These are phyloP conservation scores for Hymenoscyphus scutula DNA, from an alignment of 2,329 filamentous ascomycete species.

Conservation along the genomic window DNA sequence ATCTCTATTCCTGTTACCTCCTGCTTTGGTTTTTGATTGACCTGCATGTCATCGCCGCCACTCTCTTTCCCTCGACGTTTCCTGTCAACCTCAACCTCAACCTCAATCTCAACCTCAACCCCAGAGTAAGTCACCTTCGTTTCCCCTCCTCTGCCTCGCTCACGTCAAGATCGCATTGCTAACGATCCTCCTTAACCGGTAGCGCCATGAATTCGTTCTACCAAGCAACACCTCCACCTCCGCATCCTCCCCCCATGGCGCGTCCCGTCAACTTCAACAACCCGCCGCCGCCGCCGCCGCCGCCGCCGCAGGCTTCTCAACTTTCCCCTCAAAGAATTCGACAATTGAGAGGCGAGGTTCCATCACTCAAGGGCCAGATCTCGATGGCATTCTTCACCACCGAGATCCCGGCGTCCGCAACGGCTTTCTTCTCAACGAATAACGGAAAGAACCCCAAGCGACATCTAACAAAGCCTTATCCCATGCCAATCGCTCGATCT, in stretches of 20 bases:
- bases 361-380: too few relatives aligned
- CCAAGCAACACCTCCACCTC: not conserved
- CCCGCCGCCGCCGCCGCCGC: too few relatives aligned
- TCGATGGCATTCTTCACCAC: slow-evolving; percentile 14
- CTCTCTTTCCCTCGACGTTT: not conserved
- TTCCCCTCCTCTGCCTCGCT: not conserved
- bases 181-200: not conserved
- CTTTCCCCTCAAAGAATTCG: too few relatives aligned
- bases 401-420: slow-evolving; percentile 10
- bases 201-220: not conserved
- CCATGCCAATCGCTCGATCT: slow-evolving; percentile 17
- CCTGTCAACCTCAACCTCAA: too few relatives aligned
- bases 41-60: not conserved
- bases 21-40: not conserved
- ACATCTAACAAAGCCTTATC: slow-evolving; percentile 9
- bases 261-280: not conserved
- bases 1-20: not conserved
- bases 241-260: not conserved
- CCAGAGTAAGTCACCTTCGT: not conserved
- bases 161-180: not conserved
- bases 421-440: slow-evolving; percentile 27
- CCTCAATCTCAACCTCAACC: too few relatives aligned
- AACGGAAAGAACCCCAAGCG: slow-evolving; percentile 17
- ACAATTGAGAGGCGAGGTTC: too few relatives aligned
- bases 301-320: not conserved